These are phyloP conservation scores for Dillenia turbinata DNA, from an alignment of 164 flowering plant genomes.

Conservation along the genomic window DNA sequence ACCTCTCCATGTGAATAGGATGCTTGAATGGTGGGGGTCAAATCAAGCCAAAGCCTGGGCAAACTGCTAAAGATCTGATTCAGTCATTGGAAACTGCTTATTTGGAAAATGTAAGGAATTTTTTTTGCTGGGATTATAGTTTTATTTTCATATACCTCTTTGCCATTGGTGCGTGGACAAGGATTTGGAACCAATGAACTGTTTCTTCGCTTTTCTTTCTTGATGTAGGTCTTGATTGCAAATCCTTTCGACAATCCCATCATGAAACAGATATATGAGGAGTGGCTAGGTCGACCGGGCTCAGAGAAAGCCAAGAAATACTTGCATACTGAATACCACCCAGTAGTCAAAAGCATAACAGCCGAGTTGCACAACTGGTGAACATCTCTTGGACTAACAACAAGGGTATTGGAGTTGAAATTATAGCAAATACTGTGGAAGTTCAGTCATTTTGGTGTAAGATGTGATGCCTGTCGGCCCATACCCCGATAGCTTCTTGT, in stretches of 20 bases:
- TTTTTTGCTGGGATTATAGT: not conserved
- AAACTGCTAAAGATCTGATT: slow-evolving; percentile 75
- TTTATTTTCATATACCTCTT: not conserved
- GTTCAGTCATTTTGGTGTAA: too few species aligned
- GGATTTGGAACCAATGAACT: not conserved
- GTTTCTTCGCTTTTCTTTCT: not conserved
- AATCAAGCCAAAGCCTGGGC: slow-evolving; percentile 75
- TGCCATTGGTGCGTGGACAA: not conserved
- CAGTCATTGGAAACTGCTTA: slow-evolving; percentile 57
- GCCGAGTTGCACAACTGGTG: slow-evolving; percentile 84
- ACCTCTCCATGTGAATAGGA: slow-evolving; percentile 36
- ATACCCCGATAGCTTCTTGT: too few species aligned
- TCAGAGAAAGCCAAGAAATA: slow-evolving; percentile 68
- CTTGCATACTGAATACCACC: slow-evolving; percentile 84
- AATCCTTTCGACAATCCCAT: slow-evolving; percentile 75
- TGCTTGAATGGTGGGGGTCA: slow-evolving; percentile 99
- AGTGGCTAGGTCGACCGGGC: slow-evolving; percentile 90
- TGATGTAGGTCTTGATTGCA: slow-evolving; percentile 51
- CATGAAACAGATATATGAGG: slow-evolving; percentile 57
- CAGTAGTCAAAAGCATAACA: slow-evolving; percentile 64
- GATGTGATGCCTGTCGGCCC: too few species aligned
- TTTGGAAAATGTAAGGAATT: slow-evolving; percentile 62
- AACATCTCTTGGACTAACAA: not conserved
- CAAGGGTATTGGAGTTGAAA: too few species aligned
- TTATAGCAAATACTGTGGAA: too few species aligned